Evolutionary conservation across 192 early-diverging fungal species (phyloP).

Genomic region (Irineochytrium annulatum): DNA sequence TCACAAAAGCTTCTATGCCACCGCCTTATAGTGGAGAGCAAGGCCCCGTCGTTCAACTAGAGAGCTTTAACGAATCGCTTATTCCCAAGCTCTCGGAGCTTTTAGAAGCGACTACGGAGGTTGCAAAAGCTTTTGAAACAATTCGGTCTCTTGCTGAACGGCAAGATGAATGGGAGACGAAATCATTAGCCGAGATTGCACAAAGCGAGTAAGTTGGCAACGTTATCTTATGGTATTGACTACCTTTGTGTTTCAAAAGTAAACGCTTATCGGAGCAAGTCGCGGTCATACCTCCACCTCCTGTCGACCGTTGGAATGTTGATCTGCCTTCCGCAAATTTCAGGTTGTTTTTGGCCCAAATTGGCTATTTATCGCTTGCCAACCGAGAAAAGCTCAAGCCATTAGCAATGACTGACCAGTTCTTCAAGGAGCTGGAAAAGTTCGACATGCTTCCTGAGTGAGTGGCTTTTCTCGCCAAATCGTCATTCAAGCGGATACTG

Average conservation of each 20-base stretch:
- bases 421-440: conserved; percentile 55
- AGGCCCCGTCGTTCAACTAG: conserved; percentile 6
- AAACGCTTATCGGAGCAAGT: neutral
- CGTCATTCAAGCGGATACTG: neutral
- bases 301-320: conserved; percentile 18
- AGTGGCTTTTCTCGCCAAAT: conserved; percentile 4
- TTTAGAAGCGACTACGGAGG: conserved; percentile 9
- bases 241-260: neutral
- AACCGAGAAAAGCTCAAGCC: conserved; percentile 58
- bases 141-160: no score
- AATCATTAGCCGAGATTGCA: neutral
- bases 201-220: neutral
- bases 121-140: conserved; percentile 7
- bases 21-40: conserved; percentile 27
- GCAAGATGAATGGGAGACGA: conserved; percentile 10
- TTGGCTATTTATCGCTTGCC: conserved; percentile 62
- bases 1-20: no score
- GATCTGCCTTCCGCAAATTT: conserved; percentile 25
- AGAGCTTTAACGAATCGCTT: conserved; percentile 25
- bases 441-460: conserved; percentile 68
- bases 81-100: conserved; percentile 28
- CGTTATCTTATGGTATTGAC: neutral
- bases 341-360: conserved; percentile 59
- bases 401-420: conserved; percentile 59
- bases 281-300: conserved; percentile 16